A percentile compares a stretch with the other conserved stretches of the same genome.
Conservation (phyloP, 164 flowering plant species). For the Hamamelis virginiana region DNA sequence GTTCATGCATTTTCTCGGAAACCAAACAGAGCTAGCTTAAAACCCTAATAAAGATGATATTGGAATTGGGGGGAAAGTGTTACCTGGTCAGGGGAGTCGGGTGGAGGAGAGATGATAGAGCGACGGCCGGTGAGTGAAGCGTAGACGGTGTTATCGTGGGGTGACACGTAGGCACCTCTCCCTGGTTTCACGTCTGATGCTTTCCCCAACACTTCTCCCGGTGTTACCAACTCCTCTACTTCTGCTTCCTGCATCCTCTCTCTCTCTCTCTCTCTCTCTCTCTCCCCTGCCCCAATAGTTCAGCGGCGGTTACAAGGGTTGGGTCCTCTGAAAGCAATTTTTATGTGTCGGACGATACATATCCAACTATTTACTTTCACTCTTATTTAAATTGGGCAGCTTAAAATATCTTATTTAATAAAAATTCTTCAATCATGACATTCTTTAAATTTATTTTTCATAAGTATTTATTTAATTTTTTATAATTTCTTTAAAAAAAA, state of each 20-base stretch:
- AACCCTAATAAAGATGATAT: background rate
- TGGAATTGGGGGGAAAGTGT: background rate
- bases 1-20: background rate
- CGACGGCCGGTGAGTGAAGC: slow-evolving; percentile 82
- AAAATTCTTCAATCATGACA: too few species aligned
- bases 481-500: too few species aligned
- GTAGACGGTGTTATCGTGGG: slow-evolving; percentile 53
- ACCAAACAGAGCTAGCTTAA: background rate
- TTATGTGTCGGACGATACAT: too few species aligned
- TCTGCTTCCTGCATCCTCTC: slow-evolving; percentile 23
- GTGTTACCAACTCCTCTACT: slow-evolving; percentile 55
- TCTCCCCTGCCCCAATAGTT: too few species aligned
- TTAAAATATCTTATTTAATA: too few species aligned
- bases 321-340: too few species aligned
- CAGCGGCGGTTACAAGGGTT: too few species aligned
- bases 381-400: too few species aligned
- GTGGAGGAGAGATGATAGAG: slow-evolving; percentile 41
- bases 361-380: too few species aligned
- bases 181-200: slow-evolving; percentile 52
- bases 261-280: slow-evolving; percentile 16
- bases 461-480: too few species aligned
- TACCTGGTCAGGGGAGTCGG: slow-evolving; percentile 70
- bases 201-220: slow-evolving; percentile 79
- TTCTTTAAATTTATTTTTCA: too few species aligned
- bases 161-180: slow-evolving; percentile 59